A percentile compares a stretch with the other conserved stretches of the same genome.
phyloP scores from a whole-genome alignment of 108 stramenopile species.

The Skeletonema costatum region DNA sequence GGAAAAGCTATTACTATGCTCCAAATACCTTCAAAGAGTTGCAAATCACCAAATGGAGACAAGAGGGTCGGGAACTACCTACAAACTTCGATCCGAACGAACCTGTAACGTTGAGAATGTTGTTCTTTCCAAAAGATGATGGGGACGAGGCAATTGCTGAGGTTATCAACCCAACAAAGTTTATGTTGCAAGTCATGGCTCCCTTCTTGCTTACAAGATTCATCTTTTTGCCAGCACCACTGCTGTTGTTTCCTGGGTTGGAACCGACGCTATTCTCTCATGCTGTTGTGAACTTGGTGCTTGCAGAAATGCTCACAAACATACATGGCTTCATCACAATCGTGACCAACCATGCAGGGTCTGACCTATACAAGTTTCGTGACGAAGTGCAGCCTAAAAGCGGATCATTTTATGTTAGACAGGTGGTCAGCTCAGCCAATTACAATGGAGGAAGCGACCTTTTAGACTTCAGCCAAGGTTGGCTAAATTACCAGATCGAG shows the following conservation, averaged over 20 bases:
- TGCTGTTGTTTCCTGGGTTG: constrained; percentile 43
- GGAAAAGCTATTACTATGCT: constrained; percentile 79
- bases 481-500: constrained; percentile 78
- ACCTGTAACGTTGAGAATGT: constrained; percentile 43
- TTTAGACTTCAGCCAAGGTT: constrained; percentile 73
- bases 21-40: constrained; percentile 81
- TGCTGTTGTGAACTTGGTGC: constrained; percentile 60
- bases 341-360: constrained; percentile 80
- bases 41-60: constrained; percentile 42
- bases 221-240: constrained; percentile 59
- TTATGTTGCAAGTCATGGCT: constrained; percentile 48
- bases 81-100: constrained; percentile 29
- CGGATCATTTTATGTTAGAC: constrained; percentile 66
- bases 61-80: constrained; percentile 41
- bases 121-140: constrained; percentile 28
- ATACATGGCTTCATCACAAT: constrained; percentile 69
- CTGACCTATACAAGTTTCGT: constrained; percentile 75
- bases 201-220: constrained; percentile 67
- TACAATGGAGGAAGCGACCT: constrained; percentile 59
- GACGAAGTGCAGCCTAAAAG: constrained; percentile 65
- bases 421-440: constrained; percentile 62
- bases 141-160: constrained; percentile 19
- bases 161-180: constrained; percentile 32
- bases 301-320: constrained; percentile 75
- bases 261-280: constrained; percentile 52